Evolutionary conservation across 352 stramenopile species (phyloP).

Genomic region (Globisporangium alternatum): DNA sequence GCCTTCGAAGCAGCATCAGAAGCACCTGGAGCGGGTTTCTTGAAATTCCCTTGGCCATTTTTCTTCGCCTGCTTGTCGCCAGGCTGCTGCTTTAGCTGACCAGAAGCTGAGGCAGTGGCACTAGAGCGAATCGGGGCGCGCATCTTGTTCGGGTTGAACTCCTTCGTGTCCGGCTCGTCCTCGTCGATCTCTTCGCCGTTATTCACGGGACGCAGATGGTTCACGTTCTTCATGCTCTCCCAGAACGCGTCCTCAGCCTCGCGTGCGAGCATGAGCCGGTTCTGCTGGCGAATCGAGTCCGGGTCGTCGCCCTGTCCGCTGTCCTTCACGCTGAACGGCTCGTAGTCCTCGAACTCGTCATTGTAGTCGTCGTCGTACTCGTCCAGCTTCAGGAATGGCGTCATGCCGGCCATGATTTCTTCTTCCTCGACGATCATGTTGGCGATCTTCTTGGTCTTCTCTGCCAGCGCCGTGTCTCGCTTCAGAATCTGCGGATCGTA

Average conservation of each 20-base stretch:
- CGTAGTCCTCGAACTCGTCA: slow-evolving; percentile 83
- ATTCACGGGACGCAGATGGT: slow-evolving; percentile 22
- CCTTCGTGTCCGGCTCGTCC: slow-evolving; percentile 29
- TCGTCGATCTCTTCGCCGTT: slow-evolving; percentile 20
- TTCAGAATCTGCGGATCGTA: slow-evolving; percentile 60
- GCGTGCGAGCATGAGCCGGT: slow-evolving; percentile 44
- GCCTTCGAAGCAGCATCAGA: neutral
- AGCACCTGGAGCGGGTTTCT: neutral
- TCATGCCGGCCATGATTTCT: slow-evolving; percentile 24
- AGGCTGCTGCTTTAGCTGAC: slow-evolving; percentile 18
- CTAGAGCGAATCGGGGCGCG: neutral
- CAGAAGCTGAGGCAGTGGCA: neutral
- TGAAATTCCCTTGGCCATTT: neutral
- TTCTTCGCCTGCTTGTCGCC: slow-evolving; percentile 15
- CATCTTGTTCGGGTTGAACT: slow-evolving; percentile 13
- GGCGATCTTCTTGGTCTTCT: slow-evolving; percentile 57
- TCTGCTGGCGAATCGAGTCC: slow-evolving; percentile 52
- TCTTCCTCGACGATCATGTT: slow-evolving; percentile 53
- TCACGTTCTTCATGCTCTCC: slow-evolving; percentile 67
- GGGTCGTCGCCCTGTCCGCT: slow-evolving; percentile 40
- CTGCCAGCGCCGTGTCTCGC: slow-evolving; percentile 37
- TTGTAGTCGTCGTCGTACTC: slow-evolving; percentile 87
- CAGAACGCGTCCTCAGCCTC: slow-evolving; percentile 69
- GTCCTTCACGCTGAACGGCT: slow-evolving; percentile 55
- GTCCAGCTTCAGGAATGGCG: slow-evolving; percentile 30